Percentiles rank a stretch among this genome's conserved stretches.
Evolutionary conservation across 306 rosid species (phyloP).

Genomic region (Lupinus albus): DNA sequence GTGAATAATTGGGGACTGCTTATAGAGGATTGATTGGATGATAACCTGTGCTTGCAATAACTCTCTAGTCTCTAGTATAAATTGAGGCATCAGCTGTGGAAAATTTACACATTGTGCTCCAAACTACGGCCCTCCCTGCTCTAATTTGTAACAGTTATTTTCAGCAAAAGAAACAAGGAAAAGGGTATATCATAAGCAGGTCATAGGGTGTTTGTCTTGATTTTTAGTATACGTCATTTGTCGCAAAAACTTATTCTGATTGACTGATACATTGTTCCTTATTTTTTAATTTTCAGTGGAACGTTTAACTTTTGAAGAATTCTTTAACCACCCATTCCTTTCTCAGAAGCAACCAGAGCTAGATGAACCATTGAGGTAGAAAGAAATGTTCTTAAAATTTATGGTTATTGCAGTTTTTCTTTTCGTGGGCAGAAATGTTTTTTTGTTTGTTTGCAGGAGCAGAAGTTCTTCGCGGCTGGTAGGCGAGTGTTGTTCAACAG

Average conservation of each 20-base stretch:
- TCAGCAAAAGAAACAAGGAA: slow-evolving; percentile 12
- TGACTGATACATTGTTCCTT: slow-evolving; percentile 33
- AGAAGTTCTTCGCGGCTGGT: slow-evolving; percentile 59
- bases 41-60: slow-evolving; percentile 21
- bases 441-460: slow-evolving; percentile 52
- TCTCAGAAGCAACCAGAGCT: slow-evolving; percentile 55
- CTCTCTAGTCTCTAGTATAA: background rate
- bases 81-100: slow-evolving; percentile 9
- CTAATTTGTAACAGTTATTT: background rate
- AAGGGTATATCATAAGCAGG: slow-evolving; percentile 21
- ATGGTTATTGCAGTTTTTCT: slow-evolving; percentile 31
- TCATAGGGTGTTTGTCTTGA: slow-evolving; percentile 26
- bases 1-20: slow-evolving; percentile 23
- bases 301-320: slow-evolving; percentile 90
- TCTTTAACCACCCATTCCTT: slow-evolving; percentile 82
- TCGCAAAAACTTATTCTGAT: background rate
- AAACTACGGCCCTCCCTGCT: slow-evolving; percentile 14
- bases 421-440: slow-evolving; percentile 35
- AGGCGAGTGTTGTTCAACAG: slow-evolving; percentile 58
- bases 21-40: background rate
- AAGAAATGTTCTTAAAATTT: slow-evolving; percentile 35
- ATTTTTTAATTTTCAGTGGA: slow-evolving; percentile 69
- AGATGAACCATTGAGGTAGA: slow-evolving; percentile 70
- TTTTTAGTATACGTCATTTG: slow-evolving; percentile 18
- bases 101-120: slow-evolving; percentile 13